Conservation (phyloP, 768 basidiomycete genomes). For the Pleurotus giganteus region DNA sequence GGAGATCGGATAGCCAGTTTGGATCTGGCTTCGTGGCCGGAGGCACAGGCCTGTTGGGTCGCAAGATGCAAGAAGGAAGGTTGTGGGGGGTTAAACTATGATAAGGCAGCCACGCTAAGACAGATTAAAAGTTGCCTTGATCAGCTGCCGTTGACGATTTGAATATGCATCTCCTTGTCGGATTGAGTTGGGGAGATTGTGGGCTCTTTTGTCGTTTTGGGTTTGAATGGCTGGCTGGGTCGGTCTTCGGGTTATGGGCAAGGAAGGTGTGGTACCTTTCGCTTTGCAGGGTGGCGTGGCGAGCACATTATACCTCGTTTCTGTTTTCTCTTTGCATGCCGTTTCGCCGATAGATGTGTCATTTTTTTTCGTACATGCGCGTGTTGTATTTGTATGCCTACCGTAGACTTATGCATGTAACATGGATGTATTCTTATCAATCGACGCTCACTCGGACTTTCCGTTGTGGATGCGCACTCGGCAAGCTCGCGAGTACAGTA, state of each 20-base stretch:
- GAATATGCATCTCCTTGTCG: neutral
- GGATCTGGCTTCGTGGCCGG: conserved; percentile 55
- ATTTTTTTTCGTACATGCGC: neutral
- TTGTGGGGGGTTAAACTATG: conserved; percentile 59
- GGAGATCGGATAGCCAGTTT: conserved; percentile 50
- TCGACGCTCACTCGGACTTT: too few relatives aligned
- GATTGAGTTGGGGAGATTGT: neutral
- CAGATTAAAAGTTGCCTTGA: conserved; percentile 59
- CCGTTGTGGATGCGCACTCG: too few relatives aligned
- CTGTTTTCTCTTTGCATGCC: neutral
- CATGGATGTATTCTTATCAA: neutral
- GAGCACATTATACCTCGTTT: too few relatives aligned
- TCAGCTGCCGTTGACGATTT: conserved; percentile 38
- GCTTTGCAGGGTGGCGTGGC: too few relatives aligned
- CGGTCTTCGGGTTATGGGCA: too few relatives aligned
- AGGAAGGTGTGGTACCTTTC: too few relatives aligned
- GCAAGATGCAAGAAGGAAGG: conserved; percentile 48
- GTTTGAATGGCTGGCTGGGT: neutral
- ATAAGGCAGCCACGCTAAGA: conserved; percentile 54
- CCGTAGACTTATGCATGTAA: neutral
- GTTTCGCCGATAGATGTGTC: neutral
- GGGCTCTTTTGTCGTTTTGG: neutral
- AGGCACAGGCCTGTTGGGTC: conserved; percentile 61
- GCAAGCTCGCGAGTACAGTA: too few relatives aligned
- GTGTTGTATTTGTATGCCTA: neutral